These are phyloP conservation scores for Saksenaea oblongispora DNA, from an alignment of 371 early-diverging fungal genomes.

Conservation along the genomic window DNA sequence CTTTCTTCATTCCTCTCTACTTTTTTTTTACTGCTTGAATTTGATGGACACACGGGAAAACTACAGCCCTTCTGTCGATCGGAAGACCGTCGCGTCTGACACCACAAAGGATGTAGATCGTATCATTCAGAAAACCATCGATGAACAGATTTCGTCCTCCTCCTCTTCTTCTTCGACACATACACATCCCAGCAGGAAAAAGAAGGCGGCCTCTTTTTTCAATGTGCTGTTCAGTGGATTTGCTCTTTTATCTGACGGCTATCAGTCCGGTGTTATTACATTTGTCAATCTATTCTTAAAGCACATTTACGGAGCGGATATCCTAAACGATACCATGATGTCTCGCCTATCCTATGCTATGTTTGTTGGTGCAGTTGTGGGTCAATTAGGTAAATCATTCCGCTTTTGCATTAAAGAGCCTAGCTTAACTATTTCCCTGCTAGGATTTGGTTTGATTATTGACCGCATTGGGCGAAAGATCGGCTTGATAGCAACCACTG, in stretches of 20 bases:
- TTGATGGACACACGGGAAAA: background rate
- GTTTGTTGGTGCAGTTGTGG: conserved; percentile 39
- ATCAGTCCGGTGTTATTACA: conserved; percentile 32
- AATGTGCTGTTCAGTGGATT: conserved; percentile 30
- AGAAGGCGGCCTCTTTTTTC: conserved; percentile 18
- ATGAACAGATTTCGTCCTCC: background rate
- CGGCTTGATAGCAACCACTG: conserved; percentile 51
- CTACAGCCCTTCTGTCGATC: background rate
- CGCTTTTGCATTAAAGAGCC: background rate
- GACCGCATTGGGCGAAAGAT: conserved; percentile 58
- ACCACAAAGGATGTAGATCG: background rate
- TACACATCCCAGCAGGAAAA: background rate
- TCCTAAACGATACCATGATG: conserved; percentile 22
- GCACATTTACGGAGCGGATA: conserved; percentile 23
- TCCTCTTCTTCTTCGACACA: background rate
- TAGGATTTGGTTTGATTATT: conserved; percentile 48
- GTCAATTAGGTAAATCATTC: conserved; percentile 28
- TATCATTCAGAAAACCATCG: background rate
- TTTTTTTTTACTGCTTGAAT: background rate
- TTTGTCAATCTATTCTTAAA: conserved; percentile 24
- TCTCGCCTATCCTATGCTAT: conserved; percentile 34
- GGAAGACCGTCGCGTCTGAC: background rate
- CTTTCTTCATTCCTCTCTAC: background rate
- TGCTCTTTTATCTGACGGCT: conserved; percentile 32
- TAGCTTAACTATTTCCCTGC: background rate